Percentiles rank a stretch among this genome's conserved stretches.
Conservation (phyloP, 257 asterid genomes). For the Osmanthus fragrans region DNA sequence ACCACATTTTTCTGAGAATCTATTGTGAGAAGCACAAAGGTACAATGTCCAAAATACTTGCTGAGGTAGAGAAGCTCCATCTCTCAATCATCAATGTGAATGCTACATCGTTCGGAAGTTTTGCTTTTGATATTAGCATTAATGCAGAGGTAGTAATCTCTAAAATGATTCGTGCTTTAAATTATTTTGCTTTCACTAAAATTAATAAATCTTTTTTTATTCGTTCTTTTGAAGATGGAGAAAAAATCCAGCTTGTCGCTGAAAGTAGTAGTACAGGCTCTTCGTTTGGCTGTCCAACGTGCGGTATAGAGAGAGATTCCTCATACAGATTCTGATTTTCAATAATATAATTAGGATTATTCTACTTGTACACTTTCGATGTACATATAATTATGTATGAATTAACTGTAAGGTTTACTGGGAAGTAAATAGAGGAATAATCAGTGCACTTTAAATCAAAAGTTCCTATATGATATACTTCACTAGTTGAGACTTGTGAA, state of each 20-base stretch:
- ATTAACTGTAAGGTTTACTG: too few relatives aligned
- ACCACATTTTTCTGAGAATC: conserved; percentile 26
- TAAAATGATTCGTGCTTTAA: background rate
- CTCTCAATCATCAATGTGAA: conserved; percentile 22
- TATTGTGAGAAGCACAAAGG: conserved; percentile 23
- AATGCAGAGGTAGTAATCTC: conserved; percentile 26
- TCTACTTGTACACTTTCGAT: too few relatives aligned
- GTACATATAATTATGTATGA: background rate
- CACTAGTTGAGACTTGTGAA: too few relatives aligned
- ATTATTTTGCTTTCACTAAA: too few relatives aligned
- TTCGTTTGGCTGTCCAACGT: conserved; percentile 1
- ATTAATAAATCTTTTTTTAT: background rate
- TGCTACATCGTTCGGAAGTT: conserved; percentile 26
- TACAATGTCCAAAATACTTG: conserved; percentile 7
- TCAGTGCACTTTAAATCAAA: too few relatives aligned
- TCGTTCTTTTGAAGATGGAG: background rate
- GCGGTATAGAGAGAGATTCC: background rate
- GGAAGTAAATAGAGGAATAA: too few relatives aligned
- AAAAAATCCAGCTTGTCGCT: conserved; percentile 6
- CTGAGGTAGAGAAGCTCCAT: conserved; percentile 26
- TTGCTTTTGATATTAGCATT: conserved; percentile 24
- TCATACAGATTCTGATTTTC: background rate
- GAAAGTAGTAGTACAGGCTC: background rate
- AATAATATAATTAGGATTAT: background rate
- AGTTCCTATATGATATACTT: too few relatives aligned